phyloP scores from a whole-genome alignment of 2,329 filamentous ascomycete species.

The Trichocomaceae sp. region DNA sequence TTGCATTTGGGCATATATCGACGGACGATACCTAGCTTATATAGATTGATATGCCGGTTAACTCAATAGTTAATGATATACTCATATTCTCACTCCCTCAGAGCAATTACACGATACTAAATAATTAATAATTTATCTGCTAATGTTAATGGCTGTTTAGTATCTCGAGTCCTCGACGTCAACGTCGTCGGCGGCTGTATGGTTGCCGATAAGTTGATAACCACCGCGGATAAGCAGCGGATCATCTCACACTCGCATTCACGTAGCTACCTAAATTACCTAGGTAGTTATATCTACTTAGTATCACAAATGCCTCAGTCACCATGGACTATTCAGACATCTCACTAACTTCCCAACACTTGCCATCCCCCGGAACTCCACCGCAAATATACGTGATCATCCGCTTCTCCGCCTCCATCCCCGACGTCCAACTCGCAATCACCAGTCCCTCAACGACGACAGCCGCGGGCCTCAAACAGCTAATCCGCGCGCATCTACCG shows the following conservation, averaged over 20 bases:
- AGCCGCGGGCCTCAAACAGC: constrained; percentile 70
- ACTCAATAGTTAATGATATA: background rate
- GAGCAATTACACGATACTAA: no score
- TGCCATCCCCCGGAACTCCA: constrained; percentile 16
- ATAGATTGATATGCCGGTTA: background rate
- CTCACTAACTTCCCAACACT: constrained; percentile 13
- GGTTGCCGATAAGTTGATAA: no score
- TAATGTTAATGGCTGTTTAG: no score
- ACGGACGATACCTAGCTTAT: constrained; percentile 1
- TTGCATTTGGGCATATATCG: background rate
- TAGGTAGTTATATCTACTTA: no score
- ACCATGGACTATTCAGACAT: constrained; percentile 7
- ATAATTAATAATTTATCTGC: no score
- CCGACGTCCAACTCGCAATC: constrained; percentile 76
- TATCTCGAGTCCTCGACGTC: no score
- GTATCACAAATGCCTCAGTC: no score
- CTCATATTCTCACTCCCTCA: background rate
- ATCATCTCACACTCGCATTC: background rate
- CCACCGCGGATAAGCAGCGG: background rate
- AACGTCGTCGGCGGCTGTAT: no score
- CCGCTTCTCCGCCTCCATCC: constrained; percentile 79
- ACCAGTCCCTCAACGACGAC: constrained; percentile 61
- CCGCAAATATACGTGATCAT: constrained; percentile 65
- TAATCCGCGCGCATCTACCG: constrained; percentile 67
- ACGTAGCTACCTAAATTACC: no score